A percentile compares a stretch with the other conserved stretches of the same genome.
Conservation (phyloP, 306 rosid genomes). For the Corylus americana region DNA sequence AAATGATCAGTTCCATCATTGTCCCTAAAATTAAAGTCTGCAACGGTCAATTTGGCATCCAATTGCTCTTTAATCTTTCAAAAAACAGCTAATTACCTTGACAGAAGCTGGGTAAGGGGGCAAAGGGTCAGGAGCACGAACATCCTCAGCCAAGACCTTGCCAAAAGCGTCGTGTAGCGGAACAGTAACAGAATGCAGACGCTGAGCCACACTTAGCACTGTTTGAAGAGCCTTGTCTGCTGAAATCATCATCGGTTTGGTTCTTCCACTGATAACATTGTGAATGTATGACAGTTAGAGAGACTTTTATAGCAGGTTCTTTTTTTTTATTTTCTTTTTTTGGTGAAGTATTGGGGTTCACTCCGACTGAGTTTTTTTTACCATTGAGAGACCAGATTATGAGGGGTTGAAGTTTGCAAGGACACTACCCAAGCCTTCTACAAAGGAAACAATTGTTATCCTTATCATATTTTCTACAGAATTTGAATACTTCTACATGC, state of each 20-base stretch:
- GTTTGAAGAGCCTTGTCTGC: slow-evolving; percentile 49
- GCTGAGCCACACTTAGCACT: slow-evolving; percentile 49
- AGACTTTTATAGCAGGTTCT: not conserved
- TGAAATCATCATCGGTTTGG: slow-evolving; percentile 44
- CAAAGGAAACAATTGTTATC: too few species aligned
- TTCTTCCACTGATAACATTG: not conserved
- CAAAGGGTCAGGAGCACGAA: slow-evolving; percentile 67
- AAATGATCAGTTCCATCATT: not conserved
- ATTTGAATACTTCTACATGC: too few species aligned
- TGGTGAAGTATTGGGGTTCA: too few species aligned
- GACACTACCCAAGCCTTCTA: too few species aligned
- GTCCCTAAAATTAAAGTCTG: not conserved
- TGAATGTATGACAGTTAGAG: not conserved
- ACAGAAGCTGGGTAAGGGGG: slow-evolving; percentile 83
- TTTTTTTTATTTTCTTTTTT: not conserved
- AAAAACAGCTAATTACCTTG: slow-evolving; percentile 42
- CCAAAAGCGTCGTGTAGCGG: slow-evolving; percentile 71
- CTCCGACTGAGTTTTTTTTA: too few species aligned
- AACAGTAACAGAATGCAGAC: slow-evolving; percentile 56
- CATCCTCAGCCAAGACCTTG: slow-evolving; percentile 68
- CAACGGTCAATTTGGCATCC: not conserved
- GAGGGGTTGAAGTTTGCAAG: too few species aligned
- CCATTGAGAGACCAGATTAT: too few species aligned
- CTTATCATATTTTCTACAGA: too few species aligned
- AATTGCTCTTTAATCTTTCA: not conserved